Base-by-base conservation (phyloP, 2,329 filamentous ascomycete species). In the Paracamarosporium sp. region DNA sequence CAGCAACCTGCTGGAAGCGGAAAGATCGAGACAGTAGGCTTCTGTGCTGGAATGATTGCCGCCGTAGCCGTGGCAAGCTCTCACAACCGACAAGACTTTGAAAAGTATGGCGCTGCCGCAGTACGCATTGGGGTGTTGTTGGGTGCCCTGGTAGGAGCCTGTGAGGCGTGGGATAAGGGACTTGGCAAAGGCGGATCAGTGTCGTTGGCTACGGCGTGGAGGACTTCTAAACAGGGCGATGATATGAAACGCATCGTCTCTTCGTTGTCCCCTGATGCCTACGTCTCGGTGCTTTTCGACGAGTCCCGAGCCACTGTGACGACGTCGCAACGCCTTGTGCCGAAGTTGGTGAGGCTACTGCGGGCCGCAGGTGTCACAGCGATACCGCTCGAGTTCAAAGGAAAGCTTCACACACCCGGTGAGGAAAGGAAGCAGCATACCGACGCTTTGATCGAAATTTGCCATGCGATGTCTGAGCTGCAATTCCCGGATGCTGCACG, bases 401-500 rank as follows among this genome's bases (percentile, higher is more conserved):
- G 45, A 20, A 27, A 51, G 5, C 22, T 56, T 25, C 53, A 56
- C 25, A 33, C 3, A 11, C 53, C 45, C 20, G 24, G 46, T n/a
- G 36, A 41, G 27, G 53, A 50, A 8, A 13, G 24, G 4, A 12
- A 6, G 12, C 5, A 24, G 6, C 28, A 43, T n/a, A 30, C 40
- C 5, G 27, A 57, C 12, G 40, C 27, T 20, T 24, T 58, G 15
- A 31, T 54, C 36, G 40, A 43, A 4, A 11, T 59, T 6, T 59
- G 56, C 53, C 17, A 56, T 17, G 5, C 28, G 12, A 46, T 20
- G 15, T 46, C 52, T 17, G 45, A 28, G 9, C 40, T 59, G 20
- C 56, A 52, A 25, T 56, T 56, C 28, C 52, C 56, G 7, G 56
- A 59, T 50, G 55, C 51, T 17, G 27, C 72, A 5, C 22, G 62